phyloP scores from a whole-genome alignment of 352 stramenopile species.

The Phytophthora crassamura region DNA sequence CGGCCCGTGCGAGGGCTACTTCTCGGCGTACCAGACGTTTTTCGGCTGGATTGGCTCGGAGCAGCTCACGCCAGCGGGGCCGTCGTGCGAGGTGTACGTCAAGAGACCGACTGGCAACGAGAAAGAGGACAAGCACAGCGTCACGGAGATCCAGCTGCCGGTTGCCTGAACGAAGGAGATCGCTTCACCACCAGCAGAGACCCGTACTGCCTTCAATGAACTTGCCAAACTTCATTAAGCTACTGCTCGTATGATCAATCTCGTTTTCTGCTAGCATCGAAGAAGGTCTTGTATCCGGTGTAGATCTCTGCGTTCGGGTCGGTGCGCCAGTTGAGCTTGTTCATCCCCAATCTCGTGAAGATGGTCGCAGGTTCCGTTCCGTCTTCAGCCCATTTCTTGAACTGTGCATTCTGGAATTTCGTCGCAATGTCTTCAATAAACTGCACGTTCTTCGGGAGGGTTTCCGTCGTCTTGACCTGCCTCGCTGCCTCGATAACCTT shows the following conservation, averaged over 20 bases:
- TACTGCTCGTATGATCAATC: too few relatives aligned
- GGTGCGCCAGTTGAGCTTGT: background rate
- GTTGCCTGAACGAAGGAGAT: slow-evolving; percentile 21
- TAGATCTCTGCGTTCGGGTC: background rate
- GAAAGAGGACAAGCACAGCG: slow-evolving; percentile 19
- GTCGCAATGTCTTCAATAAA: background rate
- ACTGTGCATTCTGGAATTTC: background rate
- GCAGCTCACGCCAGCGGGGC: slow-evolving; percentile 31
- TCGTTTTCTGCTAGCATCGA: background rate
- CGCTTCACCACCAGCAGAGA: too few relatives aligned
- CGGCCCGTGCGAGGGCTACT: slow-evolving; percentile 38
- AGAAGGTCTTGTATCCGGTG: background rate
- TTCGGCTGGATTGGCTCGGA: slow-evolving; percentile 48
- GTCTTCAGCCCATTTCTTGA: background rate
- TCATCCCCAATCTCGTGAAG: background rate
- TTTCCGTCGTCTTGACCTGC: slow-evolving; percentile 3
- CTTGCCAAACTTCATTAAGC: too few relatives aligned
- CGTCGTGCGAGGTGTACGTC: slow-evolving; percentile 54
- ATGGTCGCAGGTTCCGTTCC: background rate
- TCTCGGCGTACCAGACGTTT: slow-evolving; percentile 38
- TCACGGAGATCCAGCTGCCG: slow-evolving; percentile 46
- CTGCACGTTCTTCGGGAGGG: background rate
- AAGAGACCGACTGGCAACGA: slow-evolving; percentile 34
- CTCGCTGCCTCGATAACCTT: slow-evolving; percentile 10
- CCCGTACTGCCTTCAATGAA: too few relatives aligned